Evolutionary conservation across 73 alveolate genomes (phyloP).

Genomic region (Effrenium voratum): DNA sequence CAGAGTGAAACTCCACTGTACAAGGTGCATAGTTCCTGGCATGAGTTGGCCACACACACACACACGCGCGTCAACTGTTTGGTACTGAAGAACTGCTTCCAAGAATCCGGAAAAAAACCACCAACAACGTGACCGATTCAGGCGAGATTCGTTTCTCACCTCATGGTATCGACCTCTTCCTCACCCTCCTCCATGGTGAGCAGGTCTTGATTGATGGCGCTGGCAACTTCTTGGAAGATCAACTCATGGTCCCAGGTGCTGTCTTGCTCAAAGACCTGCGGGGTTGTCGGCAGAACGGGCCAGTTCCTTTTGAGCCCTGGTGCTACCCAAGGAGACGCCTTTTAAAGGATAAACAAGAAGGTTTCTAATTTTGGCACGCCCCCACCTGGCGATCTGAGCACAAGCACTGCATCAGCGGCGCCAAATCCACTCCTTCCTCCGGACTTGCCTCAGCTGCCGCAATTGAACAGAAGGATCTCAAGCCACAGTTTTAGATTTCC

Average conservation of each 20-base stretch:
- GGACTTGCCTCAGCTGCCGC: too few relatives aligned
- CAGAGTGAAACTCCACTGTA: too few relatives aligned
- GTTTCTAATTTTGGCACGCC: slow-evolving; percentile 12
- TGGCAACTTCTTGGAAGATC: slow-evolving; percentile 92
- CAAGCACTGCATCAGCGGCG: slow-evolving; percentile 93
- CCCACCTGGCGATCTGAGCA: slow-evolving; percentile 80
- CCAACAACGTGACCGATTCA: too few relatives aligned
- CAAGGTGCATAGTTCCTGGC: too few relatives aligned
- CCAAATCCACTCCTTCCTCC: slow-evolving; percentile 86
- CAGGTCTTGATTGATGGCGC: slow-evolving; percentile 86
- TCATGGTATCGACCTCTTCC: neutral
- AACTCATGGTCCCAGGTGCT: slow-evolving; percentile 92
- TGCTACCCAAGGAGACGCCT: too few relatives aligned
- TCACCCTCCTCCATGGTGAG: slow-evolving; percentile 67
- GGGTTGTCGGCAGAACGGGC: neutral
- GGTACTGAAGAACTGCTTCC: too few relatives aligned
- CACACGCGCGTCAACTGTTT: too few relatives aligned
- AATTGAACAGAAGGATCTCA: neutral
- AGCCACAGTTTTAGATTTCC: neutral
- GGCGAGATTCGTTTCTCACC: too few relatives aligned
- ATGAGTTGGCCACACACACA: too few relatives aligned
- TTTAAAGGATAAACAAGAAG: too few relatives aligned
- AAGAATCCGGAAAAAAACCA: too few relatives aligned
- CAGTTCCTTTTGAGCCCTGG: too few relatives aligned
- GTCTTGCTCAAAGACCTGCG: slow-evolving; percentile 27